Base-by-base conservation (phyloP, 2,329 filamentous ascomycete species). In the Calonectria pteridis region DNA sequence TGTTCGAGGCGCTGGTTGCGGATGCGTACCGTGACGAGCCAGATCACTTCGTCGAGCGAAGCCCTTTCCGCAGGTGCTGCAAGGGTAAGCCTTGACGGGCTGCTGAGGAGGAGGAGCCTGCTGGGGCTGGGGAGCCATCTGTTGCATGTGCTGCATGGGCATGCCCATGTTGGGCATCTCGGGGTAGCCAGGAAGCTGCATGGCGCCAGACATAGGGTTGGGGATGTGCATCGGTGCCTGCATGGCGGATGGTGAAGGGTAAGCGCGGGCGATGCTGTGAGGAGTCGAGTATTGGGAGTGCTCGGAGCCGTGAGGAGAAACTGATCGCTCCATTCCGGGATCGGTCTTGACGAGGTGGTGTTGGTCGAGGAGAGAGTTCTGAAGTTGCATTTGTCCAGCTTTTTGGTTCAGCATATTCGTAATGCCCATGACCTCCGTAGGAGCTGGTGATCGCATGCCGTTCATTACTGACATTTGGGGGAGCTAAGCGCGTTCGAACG, bases 1-100 rank as follows among this genome's bases (percentile, higher is more conserved):
- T 23, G 18, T 28, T 14, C 18, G 14, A 16, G 43, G 23, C 33
- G 7, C n/a, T 35, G 23, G 0, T 49, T 63, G 51, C n/a, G n/a
- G n/a, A n/a, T 40, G 85, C 93, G 84, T 91, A 98, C 96, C 96
- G 86, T 99, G 97, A 81, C 97, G 92, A 76, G 96, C 95, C 66
- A 98, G 91, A 86, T 99, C 97, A 85, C 96, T 98, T 77, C 97
- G 91, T 81, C 97, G 90, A 67, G 97, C 97, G 83, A 99, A 99
- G 29, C 94, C 94, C 85, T 98, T 98, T 72, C 90, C 91, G 84
- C 97, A 99, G 4, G 94, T 96, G 76, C 92, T 94, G 86, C 97
- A 99, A 28, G 95, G 93, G 82, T 97, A 98, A 1, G 94, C 93
- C 86, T 98, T 91, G 14, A 84, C 80, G 1, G 88, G 85, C 23